Conservation (phyloP, 2,329 filamentous ascomycete species). For the Teratosphaeria nubilosa region DNA sequence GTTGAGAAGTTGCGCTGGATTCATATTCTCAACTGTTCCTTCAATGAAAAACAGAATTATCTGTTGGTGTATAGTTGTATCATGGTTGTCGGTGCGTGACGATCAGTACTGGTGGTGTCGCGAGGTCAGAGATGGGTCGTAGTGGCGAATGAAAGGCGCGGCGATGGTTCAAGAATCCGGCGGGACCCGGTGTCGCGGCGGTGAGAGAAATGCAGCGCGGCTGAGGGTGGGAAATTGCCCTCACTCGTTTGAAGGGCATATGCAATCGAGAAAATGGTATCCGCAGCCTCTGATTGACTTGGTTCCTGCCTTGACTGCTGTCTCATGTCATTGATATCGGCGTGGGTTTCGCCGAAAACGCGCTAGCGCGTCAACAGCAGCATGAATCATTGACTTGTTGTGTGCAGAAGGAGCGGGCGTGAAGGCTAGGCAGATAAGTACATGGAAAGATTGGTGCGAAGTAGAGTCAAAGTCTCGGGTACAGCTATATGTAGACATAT, state of each 20-base stretch:
- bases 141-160: background rate
- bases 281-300: background rate
- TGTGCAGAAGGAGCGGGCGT: background rate
- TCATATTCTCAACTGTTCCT: background rate
- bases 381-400: background rate
- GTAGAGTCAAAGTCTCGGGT: background rate
- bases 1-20: slow-evolving; percentile 23
- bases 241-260: background rate
- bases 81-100: background rate
- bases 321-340: background rate
- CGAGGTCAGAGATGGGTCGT: background rate
- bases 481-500: background rate
- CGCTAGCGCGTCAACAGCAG: background rate
- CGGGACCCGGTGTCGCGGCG: background rate
- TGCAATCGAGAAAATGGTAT: background rate
- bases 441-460: background rate
- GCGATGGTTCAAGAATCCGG: background rate
- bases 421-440: background rate
- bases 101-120: background rate
- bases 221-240: background rate
- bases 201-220: background rate
- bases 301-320: background rate
- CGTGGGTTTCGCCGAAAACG: background rate
- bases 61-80: background rate
- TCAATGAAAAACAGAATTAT: background rate